phyloP scores from a whole-genome alignment of 768 basidiomycete genomes.

The Russula foetens region DNA sequence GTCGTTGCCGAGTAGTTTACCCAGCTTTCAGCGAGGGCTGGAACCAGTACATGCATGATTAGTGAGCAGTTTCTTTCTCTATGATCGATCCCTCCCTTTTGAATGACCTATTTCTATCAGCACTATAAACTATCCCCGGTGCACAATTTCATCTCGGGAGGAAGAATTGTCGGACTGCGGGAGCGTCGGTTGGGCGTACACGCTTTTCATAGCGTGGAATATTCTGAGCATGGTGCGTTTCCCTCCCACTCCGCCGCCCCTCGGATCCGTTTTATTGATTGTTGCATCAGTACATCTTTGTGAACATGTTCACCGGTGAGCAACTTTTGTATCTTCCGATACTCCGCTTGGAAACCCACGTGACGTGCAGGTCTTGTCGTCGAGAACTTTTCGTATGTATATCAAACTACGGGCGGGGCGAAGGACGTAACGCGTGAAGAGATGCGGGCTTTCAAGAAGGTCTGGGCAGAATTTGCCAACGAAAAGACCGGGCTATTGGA shows the following conservation, averaged over 20 bases:
- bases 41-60: constrained; percentile 98
- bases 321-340: background rate
- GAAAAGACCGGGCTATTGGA: constrained; percentile 72
- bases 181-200: constrained; percentile 72
- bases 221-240: constrained; percentile 79
- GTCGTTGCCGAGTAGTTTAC: too few species aligned
- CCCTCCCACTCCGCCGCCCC: background rate
- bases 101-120: constrained; percentile 35
- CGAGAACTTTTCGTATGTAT: constrained; percentile 93
- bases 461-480: constrained; percentile 83
- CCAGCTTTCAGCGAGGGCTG: constrained; percentile 66
- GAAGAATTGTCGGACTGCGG: constrained; percentile 80
- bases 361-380: constrained; percentile 67
- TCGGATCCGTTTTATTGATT: background rate
- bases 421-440: constrained; percentile 81
- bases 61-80: constrained; percentile 37
- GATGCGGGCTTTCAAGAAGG: constrained; percentile 91
- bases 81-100: background rate
- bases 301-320: constrained; percentile 89
- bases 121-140: constrained; percentile 68
- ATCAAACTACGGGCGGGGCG: constrained; percentile 77
- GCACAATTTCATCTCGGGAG: constrained; percentile 45
- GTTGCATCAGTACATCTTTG: constrained; percentile 73
- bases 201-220: constrained; percentile 92
- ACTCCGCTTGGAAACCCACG: background rate